These are phyloP conservation scores for Hypoxylon sp. DNA, from an alignment of 2,329 filamentous ascomycete genomes.

Conservation along the genomic window DNA sequence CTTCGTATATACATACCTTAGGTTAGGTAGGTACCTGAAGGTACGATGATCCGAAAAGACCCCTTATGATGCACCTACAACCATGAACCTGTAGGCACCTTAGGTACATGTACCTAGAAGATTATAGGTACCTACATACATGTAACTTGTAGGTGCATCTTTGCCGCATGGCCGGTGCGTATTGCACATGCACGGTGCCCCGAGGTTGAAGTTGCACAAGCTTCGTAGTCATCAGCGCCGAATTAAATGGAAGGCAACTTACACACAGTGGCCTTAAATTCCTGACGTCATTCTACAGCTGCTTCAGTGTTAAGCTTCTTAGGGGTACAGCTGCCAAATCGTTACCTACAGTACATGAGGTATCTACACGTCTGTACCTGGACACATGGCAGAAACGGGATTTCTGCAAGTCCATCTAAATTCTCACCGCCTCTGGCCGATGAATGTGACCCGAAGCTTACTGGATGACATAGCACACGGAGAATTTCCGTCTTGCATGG, in stretches of 20 bases:
- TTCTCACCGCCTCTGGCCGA: background rate
- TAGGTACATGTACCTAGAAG: too few species aligned
- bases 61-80: background rate
- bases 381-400: constrained; percentile 12
- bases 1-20: background rate
- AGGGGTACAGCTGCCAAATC: background rate
- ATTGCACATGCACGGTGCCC: background rate
- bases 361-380: too few species aligned
- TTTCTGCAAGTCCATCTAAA: constrained; percentile 16
- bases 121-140: too few species aligned
- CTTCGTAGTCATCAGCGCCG: background rate
- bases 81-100: too few species aligned
- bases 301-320: background rate
- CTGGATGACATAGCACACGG: constrained; percentile 35
- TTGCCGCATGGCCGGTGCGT: background rate
- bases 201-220: background rate
- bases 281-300: constrained; percentile 25
- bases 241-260: background rate
- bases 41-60: background rate
- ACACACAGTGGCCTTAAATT: background rate
- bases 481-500: constrained; percentile 2
- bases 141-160: background rate
- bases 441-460: constrained; percentile 9
- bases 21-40: too few species aligned
- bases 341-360: background rate